These are phyloP conservation scores for Phytophthora uliginosa DNA, from an alignment of 352 stramenopile genomes.

Conservation along the genomic window DNA sequence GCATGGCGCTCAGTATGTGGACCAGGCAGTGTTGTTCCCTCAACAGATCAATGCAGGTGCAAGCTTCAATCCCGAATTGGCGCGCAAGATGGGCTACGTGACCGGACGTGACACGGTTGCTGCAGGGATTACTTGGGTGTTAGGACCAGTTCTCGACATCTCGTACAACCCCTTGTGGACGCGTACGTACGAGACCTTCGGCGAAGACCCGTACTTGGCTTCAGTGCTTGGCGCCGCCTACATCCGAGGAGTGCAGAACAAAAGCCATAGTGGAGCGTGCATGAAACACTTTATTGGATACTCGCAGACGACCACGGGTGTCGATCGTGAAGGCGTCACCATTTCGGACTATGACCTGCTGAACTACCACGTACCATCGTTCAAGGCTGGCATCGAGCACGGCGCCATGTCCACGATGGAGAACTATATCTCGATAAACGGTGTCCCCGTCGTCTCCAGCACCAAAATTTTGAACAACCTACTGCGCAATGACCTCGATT, in stretches of 20 bases:
- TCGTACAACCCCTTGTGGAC: constrained; percentile 88
- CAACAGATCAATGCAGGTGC: constrained; percentile 91
- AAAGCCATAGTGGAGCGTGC: constrained; percentile 69
- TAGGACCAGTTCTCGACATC: constrained; percentile 87
- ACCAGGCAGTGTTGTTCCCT: constrained; percentile 81
- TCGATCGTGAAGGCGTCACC: constrained; percentile 82
- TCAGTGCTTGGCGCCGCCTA: constrained; percentile 74
- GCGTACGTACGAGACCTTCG: constrained; percentile 93
- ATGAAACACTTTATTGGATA: constrained; percentile 92
- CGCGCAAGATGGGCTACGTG: constrained; percentile 65
- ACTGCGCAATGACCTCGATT: constrained; percentile 78
- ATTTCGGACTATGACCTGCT: constrained; percentile 76
- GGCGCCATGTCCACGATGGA: constrained; percentile 92
- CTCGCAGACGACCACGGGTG: constrained; percentile 70
- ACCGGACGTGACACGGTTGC: constrained; percentile 85
- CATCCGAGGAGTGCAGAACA: constrained; percentile 82
- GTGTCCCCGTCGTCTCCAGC: constrained; percentile 85
- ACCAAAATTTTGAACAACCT: constrained; percentile 73
- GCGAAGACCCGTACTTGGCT: constrained; percentile 86
- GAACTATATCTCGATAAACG: constrained; percentile 92
- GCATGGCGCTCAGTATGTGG: constrained; percentile 89
- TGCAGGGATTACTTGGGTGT: constrained; percentile 89
- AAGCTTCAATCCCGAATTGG: constrained; percentile 85
- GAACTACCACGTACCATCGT: constrained; percentile 84
- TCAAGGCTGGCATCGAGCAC: constrained; percentile 75